Evolutionary conservation across 148 eudicot species (phyloP).

Genomic region (Diospyros lotus): DNA sequence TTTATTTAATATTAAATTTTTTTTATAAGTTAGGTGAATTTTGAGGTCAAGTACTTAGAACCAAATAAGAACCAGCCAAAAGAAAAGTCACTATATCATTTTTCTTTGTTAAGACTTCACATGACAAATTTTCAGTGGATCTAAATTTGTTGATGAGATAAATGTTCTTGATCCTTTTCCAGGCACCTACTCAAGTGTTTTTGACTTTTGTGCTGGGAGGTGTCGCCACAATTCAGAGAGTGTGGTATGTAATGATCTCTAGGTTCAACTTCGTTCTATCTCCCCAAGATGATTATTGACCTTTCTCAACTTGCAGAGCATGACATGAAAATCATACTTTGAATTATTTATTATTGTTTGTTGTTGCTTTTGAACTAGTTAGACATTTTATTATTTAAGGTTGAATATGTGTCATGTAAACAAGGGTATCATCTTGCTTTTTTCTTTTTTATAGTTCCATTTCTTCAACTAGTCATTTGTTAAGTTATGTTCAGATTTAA

Average conservation of each 20-base stretch:
- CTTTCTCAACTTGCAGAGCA: constrained; percentile 1
- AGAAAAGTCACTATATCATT: background rate
- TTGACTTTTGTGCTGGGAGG: constrained; percentile 91
- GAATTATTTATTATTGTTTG: background rate
- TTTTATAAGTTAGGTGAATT: background rate
- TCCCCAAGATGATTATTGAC: constrained; percentile 5
- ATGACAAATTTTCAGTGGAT: background rate
- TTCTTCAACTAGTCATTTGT: background rate
- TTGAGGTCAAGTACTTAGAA: background rate
- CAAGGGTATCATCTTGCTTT: background rate
- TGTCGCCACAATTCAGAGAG: constrained; percentile 98
- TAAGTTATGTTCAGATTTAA: background rate
- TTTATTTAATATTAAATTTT: background rate
- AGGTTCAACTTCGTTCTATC: constrained; percentile 2
- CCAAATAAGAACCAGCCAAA: too few species aligned
- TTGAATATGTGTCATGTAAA: background rate
- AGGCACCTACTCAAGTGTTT: constrained; percentile 76
- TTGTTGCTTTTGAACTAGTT: background rate
- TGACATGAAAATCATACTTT: background rate
- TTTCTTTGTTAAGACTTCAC: background rate
- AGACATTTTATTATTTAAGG: background rate
- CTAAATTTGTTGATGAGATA: background rate
- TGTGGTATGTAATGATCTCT: constrained; percentile 52
- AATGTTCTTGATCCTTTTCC: constrained; percentile 22
- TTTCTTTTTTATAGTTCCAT: background rate